These are phyloP conservation scores for Cunninghamia lanceolata DNA, from an alignment of 75 land plant genomes.

Conservation along the genomic window DNA sequence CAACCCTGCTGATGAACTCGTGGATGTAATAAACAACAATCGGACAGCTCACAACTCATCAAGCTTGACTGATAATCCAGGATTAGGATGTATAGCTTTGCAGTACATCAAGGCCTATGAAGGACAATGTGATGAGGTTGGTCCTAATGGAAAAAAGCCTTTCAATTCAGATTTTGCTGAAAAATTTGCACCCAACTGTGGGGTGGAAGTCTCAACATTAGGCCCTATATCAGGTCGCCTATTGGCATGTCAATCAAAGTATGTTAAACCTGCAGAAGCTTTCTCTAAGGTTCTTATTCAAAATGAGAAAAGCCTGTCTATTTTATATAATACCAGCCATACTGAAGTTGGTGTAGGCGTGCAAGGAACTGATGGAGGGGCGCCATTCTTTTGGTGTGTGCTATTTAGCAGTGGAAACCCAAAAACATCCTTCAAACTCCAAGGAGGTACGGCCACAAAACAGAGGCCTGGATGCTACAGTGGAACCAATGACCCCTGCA, in stretches of 20 bases:
- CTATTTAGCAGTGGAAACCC: conserved; percentile 56
- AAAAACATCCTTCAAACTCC: conserved; percentile 43
- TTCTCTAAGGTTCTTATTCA: conserved; percentile 54
- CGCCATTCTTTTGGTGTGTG: conserved; percentile 84
- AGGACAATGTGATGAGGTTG: conserved; percentile 61
- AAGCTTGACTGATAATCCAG: conserved; percentile 48
- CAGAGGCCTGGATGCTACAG: conserved; percentile 70
- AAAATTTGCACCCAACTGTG: conserved; percentile 75
- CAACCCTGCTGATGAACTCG: conserved; percentile 79
- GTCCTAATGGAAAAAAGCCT: conserved; percentile 50
- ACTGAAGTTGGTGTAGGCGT: conserved; percentile 76
- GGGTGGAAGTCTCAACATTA: conserved; percentile 50
- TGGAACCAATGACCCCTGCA: conserved; percentile 68
- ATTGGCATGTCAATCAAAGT: conserved; percentile 58
- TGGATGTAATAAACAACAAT: conserved; percentile 48
- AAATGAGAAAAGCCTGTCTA: conserved; percentile 43
- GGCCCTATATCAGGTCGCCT: conserved; percentile 55
- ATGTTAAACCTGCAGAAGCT: conserved; percentile 41
- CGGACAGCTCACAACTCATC: conserved; percentile 54
- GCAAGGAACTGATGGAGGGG: conserved; percentile 71
- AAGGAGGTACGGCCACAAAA: conserved; percentile 34
- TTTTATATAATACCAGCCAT: conserved; percentile 57
- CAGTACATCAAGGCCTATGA: conserved; percentile 74
- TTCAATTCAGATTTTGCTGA: conserved; percentile 41
- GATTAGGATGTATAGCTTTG: conserved; percentile 72